Evolutionary conservation across 768 basidiomycete genomes (phyloP).

Genomic region (Rubroboletus satanas): DNA sequence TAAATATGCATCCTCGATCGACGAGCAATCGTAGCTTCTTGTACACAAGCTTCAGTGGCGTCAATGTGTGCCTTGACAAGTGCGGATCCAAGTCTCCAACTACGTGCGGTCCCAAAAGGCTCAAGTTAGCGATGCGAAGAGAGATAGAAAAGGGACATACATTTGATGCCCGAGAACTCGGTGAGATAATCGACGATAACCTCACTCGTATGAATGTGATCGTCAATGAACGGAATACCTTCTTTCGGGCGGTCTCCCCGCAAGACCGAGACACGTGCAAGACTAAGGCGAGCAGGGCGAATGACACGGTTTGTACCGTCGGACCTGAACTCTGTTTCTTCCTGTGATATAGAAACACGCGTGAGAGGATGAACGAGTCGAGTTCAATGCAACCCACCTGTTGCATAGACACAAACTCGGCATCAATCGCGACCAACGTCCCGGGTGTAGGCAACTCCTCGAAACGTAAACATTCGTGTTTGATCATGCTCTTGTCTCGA

Average conservation of each 20-base stretch:
- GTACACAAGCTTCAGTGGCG: slow-evolving; percentile 96
- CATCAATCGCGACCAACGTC: slow-evolving; percentile 91
- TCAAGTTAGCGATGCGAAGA: not conserved
- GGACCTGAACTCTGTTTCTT: slow-evolving; percentile 92
- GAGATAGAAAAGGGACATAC: slow-evolving; percentile 43
- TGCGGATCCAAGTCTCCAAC: slow-evolving; percentile 90
- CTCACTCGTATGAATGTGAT: slow-evolving; percentile 96
- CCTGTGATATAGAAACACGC: slow-evolving; percentile 41
- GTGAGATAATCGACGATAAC: slow-evolving; percentile 95
- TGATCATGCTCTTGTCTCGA: slow-evolving; percentile 67
- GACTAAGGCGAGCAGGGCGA: slow-evolving; percentile 83
- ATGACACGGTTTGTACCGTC: slow-evolving; percentile 93
- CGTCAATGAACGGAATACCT: slow-evolving; percentile 93
- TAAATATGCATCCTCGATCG: slow-evolving; percentile 93
- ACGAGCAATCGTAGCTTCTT: slow-evolving; percentile 93
- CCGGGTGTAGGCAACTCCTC: slow-evolving; percentile 84
- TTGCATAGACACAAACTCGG: slow-evolving; percentile 97
- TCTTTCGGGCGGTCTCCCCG: slow-evolving; percentile 79
- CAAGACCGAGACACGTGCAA: slow-evolving; percentile 92
- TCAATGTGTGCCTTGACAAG: slow-evolving; percentile 80
- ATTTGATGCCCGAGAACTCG: slow-evolving; percentile 93
- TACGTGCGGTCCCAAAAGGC: slow-evolving; percentile 30
- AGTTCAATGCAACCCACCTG: slow-evolving; percentile 46
- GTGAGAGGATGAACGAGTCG: not conserved
- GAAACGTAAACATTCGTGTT: slow-evolving; percentile 67